Percentiles rank a stretch among this genome's conserved stretches.
phyloP scores from a whole-genome alignment of 306 rosid species.

The Cicer judaicum region DNA sequence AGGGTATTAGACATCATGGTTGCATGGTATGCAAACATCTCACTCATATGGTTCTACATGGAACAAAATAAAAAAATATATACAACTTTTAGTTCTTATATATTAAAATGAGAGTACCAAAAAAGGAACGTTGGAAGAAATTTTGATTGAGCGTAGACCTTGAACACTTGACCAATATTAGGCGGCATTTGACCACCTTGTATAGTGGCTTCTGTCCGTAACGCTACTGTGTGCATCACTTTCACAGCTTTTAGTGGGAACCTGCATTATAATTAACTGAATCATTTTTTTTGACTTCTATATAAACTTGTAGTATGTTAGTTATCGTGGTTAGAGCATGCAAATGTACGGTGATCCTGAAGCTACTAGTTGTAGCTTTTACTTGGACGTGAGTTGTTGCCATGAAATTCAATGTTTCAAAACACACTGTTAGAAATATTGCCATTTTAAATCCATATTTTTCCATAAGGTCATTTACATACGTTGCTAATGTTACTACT shows the following conservation, averaged over 20 bases:
- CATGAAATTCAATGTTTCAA: too few relatives aligned
- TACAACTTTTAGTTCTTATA: slow-evolving; percentile 20
- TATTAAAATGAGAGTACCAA: slow-evolving; percentile 1
- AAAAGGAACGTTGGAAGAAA: slow-evolving; percentile 1
- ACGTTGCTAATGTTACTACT: not conserved
- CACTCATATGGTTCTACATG: slow-evolving; percentile 94
- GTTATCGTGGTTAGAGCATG: too few relatives aligned
- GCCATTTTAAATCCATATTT: too few relatives aligned
- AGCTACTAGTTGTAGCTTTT: too few relatives aligned
- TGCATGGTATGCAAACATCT: slow-evolving; percentile 99
- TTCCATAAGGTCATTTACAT: not conserved
- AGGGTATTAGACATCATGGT: slow-evolving; percentile 99
- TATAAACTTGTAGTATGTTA: too few relatives aligned
- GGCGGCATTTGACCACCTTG: slow-evolving; percentile 77
- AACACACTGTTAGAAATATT: too few relatives aligned
- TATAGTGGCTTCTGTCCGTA: slow-evolving; percentile 90
- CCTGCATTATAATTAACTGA: slow-evolving; percentile 52
- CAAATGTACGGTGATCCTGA: too few relatives aligned
- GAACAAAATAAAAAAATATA: slow-evolving; percentile 21
- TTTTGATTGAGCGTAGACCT: slow-evolving; percentile 55
- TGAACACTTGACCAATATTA: slow-evolving; percentile 88
- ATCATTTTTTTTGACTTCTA: not conserved
- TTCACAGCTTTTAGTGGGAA: slow-evolving; percentile 92
- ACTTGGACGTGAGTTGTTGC: too few relatives aligned
- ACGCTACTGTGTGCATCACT: slow-evolving; percentile 98